A percentile compares a stretch with the other conserved stretches of the same genome.
phyloP scores from a whole-genome alignment of 1,284 basidiomycete genomes.

The Trichosporon coremiiforme region DNA sequence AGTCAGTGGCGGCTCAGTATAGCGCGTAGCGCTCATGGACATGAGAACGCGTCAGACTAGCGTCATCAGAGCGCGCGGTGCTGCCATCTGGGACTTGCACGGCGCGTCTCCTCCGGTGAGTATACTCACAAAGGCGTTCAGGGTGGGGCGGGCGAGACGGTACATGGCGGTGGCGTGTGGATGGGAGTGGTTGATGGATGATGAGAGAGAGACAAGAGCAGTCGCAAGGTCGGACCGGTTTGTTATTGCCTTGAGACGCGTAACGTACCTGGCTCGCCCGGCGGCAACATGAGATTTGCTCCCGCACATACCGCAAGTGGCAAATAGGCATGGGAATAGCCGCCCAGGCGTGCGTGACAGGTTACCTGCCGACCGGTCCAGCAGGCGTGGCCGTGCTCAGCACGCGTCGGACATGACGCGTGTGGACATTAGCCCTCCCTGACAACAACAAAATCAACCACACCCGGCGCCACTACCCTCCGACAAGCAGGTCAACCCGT shows the following conservation, averaged over 20 bases:
- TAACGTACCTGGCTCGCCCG: constrained; percentile 15
- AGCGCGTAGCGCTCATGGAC: background rate
- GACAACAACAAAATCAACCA: constrained; percentile 6
- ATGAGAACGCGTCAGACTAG: constrained; percentile 4
- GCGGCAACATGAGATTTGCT: constrained; percentile 13
- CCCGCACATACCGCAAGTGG: background rate
- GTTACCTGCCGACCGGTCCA: background rate
- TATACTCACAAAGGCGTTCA: constrained; percentile 27
- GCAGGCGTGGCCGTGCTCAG: background rate
- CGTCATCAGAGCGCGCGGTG: background rate
- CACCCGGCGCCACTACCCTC: background rate
- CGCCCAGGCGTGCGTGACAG: background rate
- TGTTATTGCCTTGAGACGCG: constrained; percentile 1
- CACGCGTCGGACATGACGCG: constrained; percentile 11
- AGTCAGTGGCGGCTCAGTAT: constrained; percentile 19
- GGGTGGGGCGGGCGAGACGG: constrained; percentile 31
- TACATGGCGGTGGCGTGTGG: constrained; percentile 25
- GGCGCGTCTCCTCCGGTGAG: background rate
- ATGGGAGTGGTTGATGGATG: constrained; percentile 24
- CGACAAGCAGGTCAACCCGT: background rate
- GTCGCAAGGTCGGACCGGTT: background rate
- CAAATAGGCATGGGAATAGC: constrained; percentile 6
- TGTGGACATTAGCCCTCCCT: background rate
- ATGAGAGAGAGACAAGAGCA: constrained; percentile 6
- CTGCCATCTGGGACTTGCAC: background rate